Evolutionary conservation across 2,329 filamentous ascomycete species (phyloP), one percentile per base, ranked within the genome.

Genomic region (Arthrinium puccinioides): DNA sequence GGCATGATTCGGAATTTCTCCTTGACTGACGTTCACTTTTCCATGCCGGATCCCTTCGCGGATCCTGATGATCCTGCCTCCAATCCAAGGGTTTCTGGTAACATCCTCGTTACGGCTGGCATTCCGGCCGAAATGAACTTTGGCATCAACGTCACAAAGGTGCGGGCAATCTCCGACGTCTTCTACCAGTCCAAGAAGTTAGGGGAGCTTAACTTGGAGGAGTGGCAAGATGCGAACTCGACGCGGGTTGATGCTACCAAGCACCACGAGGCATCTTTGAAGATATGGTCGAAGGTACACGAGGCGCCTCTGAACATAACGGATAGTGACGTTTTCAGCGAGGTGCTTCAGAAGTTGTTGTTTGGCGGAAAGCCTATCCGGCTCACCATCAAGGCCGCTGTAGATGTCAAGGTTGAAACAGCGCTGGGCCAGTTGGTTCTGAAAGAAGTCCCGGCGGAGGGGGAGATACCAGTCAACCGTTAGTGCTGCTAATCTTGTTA

Each of bases 391-490:
- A 73, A 83, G 49, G 88, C 90, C 16, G 70, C 75, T 29, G 87
- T 97, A 40, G 87, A 94, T 59, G 84, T 89, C 46, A 78, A 85
- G 52, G 76, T 96, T 36, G 70, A 79, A 41, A 96, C 89, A 21
- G 81, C 84, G 19, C 70, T 98, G 45, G 92, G 92, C 33, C 70
- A 82, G 49, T 76, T 97, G 53, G 74, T 83, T 37, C 68, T 97
- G 52, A 87, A 86, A 60, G 79, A 83, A 48, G 83, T 98, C 52
- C 90, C 90, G 32, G 87, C 79, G 59, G 74, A 88, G 67, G 89
- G 92, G 50, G 76, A 82, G 54, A 81, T 98, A 55, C 85, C 85
- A 63, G 78, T 97, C 68, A 94, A 94, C 76, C 85, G 88, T 95
- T 82, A 79, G 89, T 87, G 70, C 63, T 67, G 73, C 67, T 62